Percentiles rank a stretch among this genome's conserved stretches.
These are phyloP conservation scores for Sporothrix pseudoabietina DNA, from an alignment of 2,329 filamentous ascomycete species.

Conservation along the genomic window DNA sequence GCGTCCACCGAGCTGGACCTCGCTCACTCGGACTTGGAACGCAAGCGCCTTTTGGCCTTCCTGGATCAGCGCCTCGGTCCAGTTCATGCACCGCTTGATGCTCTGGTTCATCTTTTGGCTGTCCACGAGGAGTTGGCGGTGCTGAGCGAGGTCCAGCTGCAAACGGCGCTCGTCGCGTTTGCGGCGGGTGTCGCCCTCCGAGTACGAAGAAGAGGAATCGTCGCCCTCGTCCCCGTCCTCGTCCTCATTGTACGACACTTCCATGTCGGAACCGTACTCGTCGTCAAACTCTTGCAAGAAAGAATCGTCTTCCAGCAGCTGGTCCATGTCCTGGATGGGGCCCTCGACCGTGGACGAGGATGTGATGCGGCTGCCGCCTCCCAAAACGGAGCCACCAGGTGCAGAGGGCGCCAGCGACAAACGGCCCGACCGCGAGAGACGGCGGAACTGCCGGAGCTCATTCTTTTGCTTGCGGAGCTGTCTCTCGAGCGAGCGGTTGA, in stretches of 20 bases:
- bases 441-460: slow-evolving; percentile 80
- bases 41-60: slow-evolving; percentile 82
- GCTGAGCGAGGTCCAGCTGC: slow-evolving; percentile 81
- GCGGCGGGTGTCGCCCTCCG: slow-evolving; percentile 50
- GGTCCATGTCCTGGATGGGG: slow-evolving; percentile 47
- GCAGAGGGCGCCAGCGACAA: slow-evolving; percentile 55
- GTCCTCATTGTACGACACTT: slow-evolving; percentile 38
- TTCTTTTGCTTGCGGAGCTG: slow-evolving; percentile 89
- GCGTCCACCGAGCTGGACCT: slow-evolving; percentile 78
- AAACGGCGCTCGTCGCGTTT: slow-evolving; percentile 78
- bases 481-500: slow-evolving; percentile 89
- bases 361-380: slow-evolving; percentile 45
- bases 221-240: slow-evolving; percentile 39
- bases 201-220: neutral
- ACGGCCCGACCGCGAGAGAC: slow-evolving; percentile 79
- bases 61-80: slow-evolving; percentile 86
- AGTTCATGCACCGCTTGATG: slow-evolving; percentile 82
- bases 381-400: neutral
- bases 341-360: slow-evolving; percentile 51
- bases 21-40: slow-evolving; percentile 76
- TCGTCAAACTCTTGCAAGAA: slow-evolving; percentile 36
- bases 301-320: slow-evolving; percentile 46
- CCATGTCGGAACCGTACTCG: slow-evolving; percentile 43
- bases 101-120: slow-evolving; percentile 96
- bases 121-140: slow-evolving; percentile 84